Percentiles rank a stretch among this genome's conserved stretches.
These are phyloP conservation scores for Venturia oleaginea DNA, from an alignment of 2,329 filamentous ascomycete genomes.

Conservation along the genomic window DNA sequence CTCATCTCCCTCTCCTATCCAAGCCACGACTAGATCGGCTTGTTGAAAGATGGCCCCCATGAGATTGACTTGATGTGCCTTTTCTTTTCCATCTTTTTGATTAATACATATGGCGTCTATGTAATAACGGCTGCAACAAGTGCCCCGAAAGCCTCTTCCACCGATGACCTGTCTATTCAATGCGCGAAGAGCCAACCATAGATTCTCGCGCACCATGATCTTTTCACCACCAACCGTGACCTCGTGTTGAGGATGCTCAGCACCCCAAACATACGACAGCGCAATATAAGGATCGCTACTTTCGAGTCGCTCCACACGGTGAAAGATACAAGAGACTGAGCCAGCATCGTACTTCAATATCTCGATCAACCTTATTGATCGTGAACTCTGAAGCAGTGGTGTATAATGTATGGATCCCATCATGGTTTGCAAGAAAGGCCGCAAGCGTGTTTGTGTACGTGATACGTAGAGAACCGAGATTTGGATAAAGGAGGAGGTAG, in stretches of 20 bases:
- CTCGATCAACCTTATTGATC: background rate
- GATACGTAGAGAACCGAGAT: background rate
- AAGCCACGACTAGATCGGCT: constrained; percentile 18
- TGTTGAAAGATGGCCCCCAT: constrained; percentile 18
- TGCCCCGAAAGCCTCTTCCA: background rate
- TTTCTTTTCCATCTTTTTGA: constrained; percentile 18
- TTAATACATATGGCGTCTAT: constrained; percentile 22
- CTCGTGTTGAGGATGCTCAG: background rate
- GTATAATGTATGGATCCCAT: background rate
- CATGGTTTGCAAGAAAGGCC: background rate
- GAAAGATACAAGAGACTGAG: background rate
- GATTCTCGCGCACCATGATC: background rate
- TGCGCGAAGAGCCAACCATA: background rate
- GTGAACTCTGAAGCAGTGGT: background rate
- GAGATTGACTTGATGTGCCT: constrained; percentile 17
- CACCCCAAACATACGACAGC: background rate
- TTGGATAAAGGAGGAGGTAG: no score
- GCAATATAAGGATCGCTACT: background rate
- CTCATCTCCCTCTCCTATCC: constrained; percentile 15
- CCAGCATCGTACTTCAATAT: background rate
- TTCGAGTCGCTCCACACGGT: background rate
- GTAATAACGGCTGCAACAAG: constrained; percentile 15
- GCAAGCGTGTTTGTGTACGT: background rate
- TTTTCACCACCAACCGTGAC: background rate
- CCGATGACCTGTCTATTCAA: background rate